These are phyloP conservation scores for Triticum turgidum DNA, from an alignment of 176 grass and related monocot species.

Conservation along the genomic window DNA sequence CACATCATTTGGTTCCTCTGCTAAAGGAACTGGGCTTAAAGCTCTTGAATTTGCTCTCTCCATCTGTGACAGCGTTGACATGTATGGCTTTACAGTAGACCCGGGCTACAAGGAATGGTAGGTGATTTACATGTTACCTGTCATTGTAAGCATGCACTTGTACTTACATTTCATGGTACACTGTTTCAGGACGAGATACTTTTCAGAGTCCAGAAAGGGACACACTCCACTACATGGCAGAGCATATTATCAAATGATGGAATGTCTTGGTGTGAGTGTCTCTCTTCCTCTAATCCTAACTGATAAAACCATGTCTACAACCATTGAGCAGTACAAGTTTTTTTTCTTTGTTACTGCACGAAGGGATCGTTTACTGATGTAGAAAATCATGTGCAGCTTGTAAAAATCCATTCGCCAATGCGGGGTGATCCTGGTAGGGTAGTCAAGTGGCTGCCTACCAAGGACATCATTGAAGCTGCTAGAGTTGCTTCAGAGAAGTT, in stretches of 20 bases:
- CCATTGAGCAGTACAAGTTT: neutral
- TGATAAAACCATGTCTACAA: neutral
- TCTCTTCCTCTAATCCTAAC: neutral
- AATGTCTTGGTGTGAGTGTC: constrained; percentile 89
- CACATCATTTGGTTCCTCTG: constrained; percentile 93
- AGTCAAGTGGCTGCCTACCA: constrained; percentile 62
- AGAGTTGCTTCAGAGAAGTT: constrained; percentile 85
- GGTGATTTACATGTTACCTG: neutral
- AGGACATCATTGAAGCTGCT: constrained; percentile 60
- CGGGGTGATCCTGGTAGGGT: constrained; percentile 65
- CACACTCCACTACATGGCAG: constrained; percentile 92
- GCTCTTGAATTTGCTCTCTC: constrained; percentile 96
- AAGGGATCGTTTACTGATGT: constrained; percentile 1
- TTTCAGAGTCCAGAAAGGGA: constrained; percentile 87
- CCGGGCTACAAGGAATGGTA: constrained; percentile 99
- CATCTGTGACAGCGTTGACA: constrained; percentile 85
- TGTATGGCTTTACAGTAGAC: constrained; percentile 99
- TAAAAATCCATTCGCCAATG: constrained; percentile 97
- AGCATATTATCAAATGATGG: constrained; percentile 99
- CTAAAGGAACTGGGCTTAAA: constrained; percentile 97
- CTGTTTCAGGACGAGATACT: constrained; percentile 92
- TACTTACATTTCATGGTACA: constrained; percentile 21
- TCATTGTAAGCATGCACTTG: constrained; percentile 10
- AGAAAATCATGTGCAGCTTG: constrained; percentile 54
- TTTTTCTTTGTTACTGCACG: neutral